phyloP scores from a whole-genome alignment of 352 stramenopile genomes.

The Globisporangium rhizosaccharum region DNA sequence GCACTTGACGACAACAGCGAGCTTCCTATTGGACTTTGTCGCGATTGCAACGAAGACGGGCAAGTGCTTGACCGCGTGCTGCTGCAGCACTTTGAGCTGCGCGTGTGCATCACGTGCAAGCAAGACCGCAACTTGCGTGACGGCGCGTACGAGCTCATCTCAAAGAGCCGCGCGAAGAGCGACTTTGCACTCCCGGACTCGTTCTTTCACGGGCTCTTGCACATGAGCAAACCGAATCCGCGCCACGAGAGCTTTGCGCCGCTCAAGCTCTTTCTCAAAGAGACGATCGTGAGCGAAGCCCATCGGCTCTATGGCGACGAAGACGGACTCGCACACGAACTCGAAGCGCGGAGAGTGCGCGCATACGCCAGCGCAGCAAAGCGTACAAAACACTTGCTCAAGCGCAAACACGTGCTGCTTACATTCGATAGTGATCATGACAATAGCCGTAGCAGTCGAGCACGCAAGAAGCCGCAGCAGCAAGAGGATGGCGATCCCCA shows the following conservation, averaged over 20 bases:
- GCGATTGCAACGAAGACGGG: conserved; percentile 42
- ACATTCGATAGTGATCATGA: conserved; percentile 10
- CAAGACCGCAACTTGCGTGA: conserved; percentile 45
- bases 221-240: conserved; percentile 55
- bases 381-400: conserved; percentile 55
- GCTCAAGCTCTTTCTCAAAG: conserved; percentile 58
- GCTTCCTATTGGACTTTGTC: conserved; percentile 31
- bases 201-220: conserved; percentile 40
- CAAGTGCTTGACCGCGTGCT: conserved; percentile 45
- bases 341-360: conserved; percentile 33
- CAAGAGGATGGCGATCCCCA: not conserved
- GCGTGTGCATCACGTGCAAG: conserved; percentile 59
- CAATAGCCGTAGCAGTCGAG: not conserved
- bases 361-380: conserved; percentile 44
- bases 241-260: conserved; percentile 60
- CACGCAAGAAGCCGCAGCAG: not conserved
- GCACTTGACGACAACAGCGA: conserved; percentile 7
- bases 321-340: conserved; percentile 38
- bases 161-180: conserved; percentile 46
- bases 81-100: conserved; percentile 43
- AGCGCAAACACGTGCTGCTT: conserved; percentile 28
- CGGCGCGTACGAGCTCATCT: conserved; percentile 54
- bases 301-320: conserved; percentile 41
- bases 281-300: conserved; percentile 45
- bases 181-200: conserved; percentile 65